phyloP scores from a whole-genome alignment of 257 asterid species.

The Solanum stenotomum region DNA sequence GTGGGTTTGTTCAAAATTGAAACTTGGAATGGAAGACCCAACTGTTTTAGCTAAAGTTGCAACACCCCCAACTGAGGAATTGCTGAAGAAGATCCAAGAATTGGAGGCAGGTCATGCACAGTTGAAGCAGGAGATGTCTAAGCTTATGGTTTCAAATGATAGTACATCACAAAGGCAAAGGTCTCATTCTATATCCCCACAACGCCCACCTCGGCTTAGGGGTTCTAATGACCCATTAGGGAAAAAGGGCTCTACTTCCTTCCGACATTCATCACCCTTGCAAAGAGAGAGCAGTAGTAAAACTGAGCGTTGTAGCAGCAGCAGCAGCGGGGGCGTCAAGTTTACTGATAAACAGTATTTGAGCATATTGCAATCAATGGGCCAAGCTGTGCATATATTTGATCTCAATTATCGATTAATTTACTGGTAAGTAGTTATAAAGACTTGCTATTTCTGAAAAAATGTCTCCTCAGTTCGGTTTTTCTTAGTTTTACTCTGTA shows the following conservation, averaged over 20 bases:
- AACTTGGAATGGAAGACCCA: slow-evolving; percentile 29
- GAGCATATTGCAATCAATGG: slow-evolving; percentile 90
- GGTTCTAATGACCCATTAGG: slow-evolving; percentile 28
- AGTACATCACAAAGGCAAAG: slow-evolving; percentile 32
- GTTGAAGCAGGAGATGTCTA: slow-evolving; percentile 73
- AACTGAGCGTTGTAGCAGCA: slow-evolving; percentile 17
- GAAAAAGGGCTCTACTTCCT: slow-evolving; percentile 60
- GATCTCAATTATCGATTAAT: slow-evolving; percentile 50
- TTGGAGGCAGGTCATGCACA: slow-evolving; percentile 74
- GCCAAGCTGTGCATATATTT: slow-evolving; percentile 70
- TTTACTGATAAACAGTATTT: slow-evolving; percentile 69
- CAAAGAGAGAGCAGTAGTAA: slow-evolving; percentile 55
- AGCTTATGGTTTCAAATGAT: slow-evolving; percentile 28
- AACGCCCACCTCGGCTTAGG: slow-evolving; percentile 35
- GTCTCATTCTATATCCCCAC: slow-evolving; percentile 81
- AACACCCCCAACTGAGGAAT: slow-evolving; percentile 62
- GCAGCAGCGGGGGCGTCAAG: slow-evolving; percentile 25
- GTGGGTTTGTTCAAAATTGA: not conserved
- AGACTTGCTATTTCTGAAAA: slow-evolving; percentile 3
- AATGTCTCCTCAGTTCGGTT: not conserved
- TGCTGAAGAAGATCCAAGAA: slow-evolving; percentile 78
- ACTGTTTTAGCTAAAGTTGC: slow-evolving; percentile 11
- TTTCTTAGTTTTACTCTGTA: not conserved
- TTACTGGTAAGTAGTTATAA: slow-evolving; percentile 66
- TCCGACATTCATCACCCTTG: slow-evolving; percentile 70